phyloP scores from a whole-genome alignment of 75 land plant genomes.

The Cryptomeria japonica region DNA sequence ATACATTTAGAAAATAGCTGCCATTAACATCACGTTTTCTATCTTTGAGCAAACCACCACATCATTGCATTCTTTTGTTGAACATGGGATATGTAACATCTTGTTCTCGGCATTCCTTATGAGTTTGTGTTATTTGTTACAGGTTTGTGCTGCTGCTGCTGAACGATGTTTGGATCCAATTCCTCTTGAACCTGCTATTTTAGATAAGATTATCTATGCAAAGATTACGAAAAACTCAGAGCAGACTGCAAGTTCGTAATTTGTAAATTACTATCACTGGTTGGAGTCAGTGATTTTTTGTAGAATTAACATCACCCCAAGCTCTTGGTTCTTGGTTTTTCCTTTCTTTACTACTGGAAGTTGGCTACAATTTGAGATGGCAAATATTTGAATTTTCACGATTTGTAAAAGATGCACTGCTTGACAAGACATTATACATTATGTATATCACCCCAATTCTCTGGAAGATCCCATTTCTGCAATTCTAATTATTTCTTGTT shows the following conservation, averaged over 20 bases:
- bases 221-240: slow-evolving; percentile 55
- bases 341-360: neutral
- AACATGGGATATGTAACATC: neutral
- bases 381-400: neutral
- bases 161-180: slow-evolving; percentile 95
- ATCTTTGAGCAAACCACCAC: neutral
- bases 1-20: slow-evolving; percentile 2
- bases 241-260: neutral
- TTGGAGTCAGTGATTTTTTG: neutral
- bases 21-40: neutral
- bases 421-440: neutral
- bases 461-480: neutral
- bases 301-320: neutral
- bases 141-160: slow-evolving; percentile 88
- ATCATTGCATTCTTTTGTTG: neutral
- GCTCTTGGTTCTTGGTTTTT: neutral
- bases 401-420: neutral
- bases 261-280: neutral
- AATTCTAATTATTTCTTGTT: neutral
- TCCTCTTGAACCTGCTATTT: slow-evolving; percentile 76
- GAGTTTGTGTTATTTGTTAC: slow-evolving; percentile 7
- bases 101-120: neutral
- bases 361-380: neutral
- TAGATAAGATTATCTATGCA: slow-evolving; percentile 81
- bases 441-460: neutral